Conservation (phyloP, 2,329 filamentous ascomycete species). For the Monosporascus sp. region DNA sequence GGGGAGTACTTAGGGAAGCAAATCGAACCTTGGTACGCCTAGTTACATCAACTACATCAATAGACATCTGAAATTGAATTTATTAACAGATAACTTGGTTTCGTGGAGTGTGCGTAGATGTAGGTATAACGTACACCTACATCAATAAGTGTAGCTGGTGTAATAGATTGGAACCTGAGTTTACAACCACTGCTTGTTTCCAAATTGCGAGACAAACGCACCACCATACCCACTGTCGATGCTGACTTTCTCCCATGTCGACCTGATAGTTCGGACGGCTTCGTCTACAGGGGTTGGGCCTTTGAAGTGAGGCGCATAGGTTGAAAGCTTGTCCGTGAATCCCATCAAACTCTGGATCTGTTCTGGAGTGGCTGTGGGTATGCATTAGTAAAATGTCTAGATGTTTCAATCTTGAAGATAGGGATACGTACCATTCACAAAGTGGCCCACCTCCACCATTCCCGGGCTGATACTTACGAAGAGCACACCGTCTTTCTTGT, state of each 20-base stretch:
- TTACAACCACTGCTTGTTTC: conserved; percentile 42
- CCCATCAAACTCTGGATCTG: conserved; percentile 1
- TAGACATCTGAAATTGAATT: too few relatives aligned
- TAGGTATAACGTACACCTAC: neutral
- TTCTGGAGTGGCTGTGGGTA: conserved; percentile 4
- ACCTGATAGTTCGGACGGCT: conserved; percentile 10
- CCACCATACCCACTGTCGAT: conserved; percentile 30
- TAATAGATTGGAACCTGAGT: neutral
- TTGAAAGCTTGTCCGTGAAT: conserved; percentile 11
- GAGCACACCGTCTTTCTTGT: conserved; percentile 44
- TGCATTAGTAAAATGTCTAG: neutral
- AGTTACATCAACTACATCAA: too few relatives aligned
- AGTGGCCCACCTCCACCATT: conserved; percentile 32
- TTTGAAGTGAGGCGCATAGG: conserved; percentile 19
- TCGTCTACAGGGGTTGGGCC: conserved; percentile 14
- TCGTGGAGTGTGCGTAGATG: neutral
- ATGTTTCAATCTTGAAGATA: conserved; percentile 14
- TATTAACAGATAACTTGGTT: neutral
- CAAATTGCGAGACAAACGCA: conserved; percentile 40
- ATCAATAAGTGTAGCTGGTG: neutral
- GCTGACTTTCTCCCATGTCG: conserved; percentile 18
- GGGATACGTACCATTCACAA: conserved; percentile 1
- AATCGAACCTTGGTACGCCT: too few relatives aligned
- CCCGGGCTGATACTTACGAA: conserved; percentile 49
- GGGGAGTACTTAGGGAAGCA: too few relatives aligned